Percentiles rank a stretch among this genome's conserved stretches.
Conservation (phyloP, 2,329 filamentous ascomycete species). For the Botrytis paeoniae region DNA sequence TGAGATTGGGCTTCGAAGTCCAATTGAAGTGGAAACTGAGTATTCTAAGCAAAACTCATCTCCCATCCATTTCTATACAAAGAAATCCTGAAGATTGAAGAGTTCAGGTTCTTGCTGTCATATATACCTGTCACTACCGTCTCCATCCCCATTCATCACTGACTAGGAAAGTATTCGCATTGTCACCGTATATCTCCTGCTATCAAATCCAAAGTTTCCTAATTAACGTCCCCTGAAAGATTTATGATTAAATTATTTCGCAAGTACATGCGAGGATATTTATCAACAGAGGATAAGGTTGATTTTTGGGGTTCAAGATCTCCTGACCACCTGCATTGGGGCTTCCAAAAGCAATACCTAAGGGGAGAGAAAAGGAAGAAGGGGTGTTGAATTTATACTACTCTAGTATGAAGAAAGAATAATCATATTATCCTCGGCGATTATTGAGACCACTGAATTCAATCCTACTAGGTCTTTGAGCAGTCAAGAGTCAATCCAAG, state of each 20-base stretch:
- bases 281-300: background rate
- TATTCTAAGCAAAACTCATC: background rate
- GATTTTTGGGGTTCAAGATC: background rate
- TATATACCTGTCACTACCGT: background rate
- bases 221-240: rapidly evolving
- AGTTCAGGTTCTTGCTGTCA: background rate
- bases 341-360: background rate
- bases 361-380: background rate
- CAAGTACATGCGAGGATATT: background rate
- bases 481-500: background rate
- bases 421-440: background rate
- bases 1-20: background rate
- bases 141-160: background rate
- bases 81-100: rapidly evolving
- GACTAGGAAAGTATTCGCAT: background rate
- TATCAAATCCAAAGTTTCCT: too few relatives aligned
- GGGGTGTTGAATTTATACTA: background rate
- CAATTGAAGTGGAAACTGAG: background rate
- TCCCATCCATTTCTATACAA: background rate
- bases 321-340: background rate
- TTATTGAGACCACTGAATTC: background rate
- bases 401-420: too few relatives aligned
- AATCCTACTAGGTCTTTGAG: background rate
- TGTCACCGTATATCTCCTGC: rapidly evolving
- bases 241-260: background rate